These are phyloP conservation scores for Triticum timopheevii DNA, from an alignment of 176 grass and related monocot species.

Conservation along the genomic window DNA sequence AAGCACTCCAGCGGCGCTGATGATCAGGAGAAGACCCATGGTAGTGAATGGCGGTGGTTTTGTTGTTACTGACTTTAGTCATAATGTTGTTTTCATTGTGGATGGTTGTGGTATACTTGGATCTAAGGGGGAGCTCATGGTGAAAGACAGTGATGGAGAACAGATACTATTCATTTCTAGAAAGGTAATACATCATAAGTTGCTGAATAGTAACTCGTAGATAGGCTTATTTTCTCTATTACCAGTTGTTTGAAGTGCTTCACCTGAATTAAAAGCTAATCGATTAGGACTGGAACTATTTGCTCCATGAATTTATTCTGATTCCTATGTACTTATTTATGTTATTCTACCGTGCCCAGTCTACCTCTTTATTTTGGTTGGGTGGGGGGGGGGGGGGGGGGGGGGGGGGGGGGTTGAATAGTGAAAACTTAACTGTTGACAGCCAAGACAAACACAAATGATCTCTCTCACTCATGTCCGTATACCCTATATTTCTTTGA, in stretches of 20 bases:
- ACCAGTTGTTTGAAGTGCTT: slow-evolving; percentile 15
- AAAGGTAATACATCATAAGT: slow-evolving; percentile 59
- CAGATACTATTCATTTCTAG: slow-evolving; percentile 69
- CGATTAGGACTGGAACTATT: slow-evolving; percentile 7
- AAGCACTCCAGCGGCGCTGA: slow-evolving; percentile 37
- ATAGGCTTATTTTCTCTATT: background rate
- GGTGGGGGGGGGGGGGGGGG: no score
- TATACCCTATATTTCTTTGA: slow-evolving; percentile 26
- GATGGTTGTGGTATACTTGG: slow-evolving; percentile 91
- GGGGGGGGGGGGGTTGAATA: background rate
- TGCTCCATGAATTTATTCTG: slow-evolving; percentile 8
- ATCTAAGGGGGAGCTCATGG: slow-evolving; percentile 58
- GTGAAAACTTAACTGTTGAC: background rate
- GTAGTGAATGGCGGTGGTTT: slow-evolving; percentile 83
- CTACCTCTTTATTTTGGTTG: background rate
- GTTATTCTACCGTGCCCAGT: background rate
- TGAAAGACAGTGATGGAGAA: slow-evolving; percentile 74
- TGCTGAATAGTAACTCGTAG: slow-evolving; percentile 4
- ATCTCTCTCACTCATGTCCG: background rate
- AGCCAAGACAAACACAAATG: background rate
- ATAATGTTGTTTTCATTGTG: slow-evolving; percentile 57
- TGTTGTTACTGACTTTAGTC: slow-evolving; percentile 57
- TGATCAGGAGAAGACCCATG: slow-evolving; percentile 66
- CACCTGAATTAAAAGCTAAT: slow-evolving; percentile 4
- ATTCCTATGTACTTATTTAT: slow-evolving; percentile 9